Percentiles rank a stretch among this genome's conserved stretches.
These are phyloP conservation scores for Vinca major DNA, from an alignment of 305 asterid species.

Conservation along the genomic window DNA sequence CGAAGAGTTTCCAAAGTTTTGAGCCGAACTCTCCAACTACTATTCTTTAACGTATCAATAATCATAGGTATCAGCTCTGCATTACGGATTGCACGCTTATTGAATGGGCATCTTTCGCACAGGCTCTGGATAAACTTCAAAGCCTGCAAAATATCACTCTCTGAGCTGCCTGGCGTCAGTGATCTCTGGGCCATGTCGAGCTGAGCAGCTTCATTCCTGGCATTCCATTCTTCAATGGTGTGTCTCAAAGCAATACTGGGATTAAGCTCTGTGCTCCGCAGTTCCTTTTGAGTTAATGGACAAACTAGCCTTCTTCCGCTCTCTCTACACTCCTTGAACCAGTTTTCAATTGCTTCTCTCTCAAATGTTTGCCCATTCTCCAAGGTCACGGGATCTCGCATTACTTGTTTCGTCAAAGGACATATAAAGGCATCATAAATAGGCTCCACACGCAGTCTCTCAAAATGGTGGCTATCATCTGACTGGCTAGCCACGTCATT, in stretches of 20 bases:
- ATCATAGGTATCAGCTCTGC: constrained; percentile 78
- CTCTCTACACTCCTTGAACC: constrained; percentile 70
- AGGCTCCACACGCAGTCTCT: constrained; percentile 65
- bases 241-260: constrained; percentile 79
- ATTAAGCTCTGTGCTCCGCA: constrained; percentile 64
- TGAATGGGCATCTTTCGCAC: constrained; percentile 48
- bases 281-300: constrained; percentile 66
- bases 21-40: constrained; percentile 60
- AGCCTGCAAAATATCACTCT: constrained; percentile 54
- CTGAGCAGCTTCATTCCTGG: constrained; percentile 89
- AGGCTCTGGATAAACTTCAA: constrained; percentile 58
- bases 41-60: constrained; percentile 57
- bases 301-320: constrained; percentile 58
- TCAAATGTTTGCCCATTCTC: constrained; percentile 90
- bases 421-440: constrained; percentile 84
- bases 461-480: constrained; percentile 73
- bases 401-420: constrained; percentile 83
- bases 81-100: constrained; percentile 59
- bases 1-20: constrained; percentile 83
- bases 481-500: constrained; percentile 55
- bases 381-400: constrained; percentile 80
- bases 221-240: constrained; percentile 94
- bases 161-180: constrained; percentile 44
- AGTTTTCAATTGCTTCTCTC: constrained; percentile 83
- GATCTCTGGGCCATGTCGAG: constrained; percentile 78